Percentiles rank a stretch among this genome's conserved stretches.
Evolutionary conservation across 2,329 filamentous ascomycete genomes (phyloP).

Genomic region (Monosporascus sp.): DNA sequence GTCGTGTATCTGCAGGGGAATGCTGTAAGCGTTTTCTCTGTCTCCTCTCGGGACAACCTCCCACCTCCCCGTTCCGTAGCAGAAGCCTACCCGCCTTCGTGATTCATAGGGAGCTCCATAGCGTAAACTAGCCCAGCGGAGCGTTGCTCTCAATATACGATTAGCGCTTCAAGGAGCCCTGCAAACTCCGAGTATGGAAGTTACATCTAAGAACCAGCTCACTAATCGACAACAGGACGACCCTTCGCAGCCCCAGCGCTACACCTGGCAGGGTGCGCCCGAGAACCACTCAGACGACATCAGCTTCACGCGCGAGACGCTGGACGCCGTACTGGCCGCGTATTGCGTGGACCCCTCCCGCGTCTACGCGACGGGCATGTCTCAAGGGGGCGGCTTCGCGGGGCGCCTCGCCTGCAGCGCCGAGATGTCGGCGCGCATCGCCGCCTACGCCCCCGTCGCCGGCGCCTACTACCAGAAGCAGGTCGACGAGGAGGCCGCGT

Average conservation of each 20-base stretch:
- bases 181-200: too few relatives aligned
- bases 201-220: too few relatives aligned
- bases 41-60: too few relatives aligned
- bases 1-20: slow-evolving; percentile 20
- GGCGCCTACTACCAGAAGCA: slow-evolving; percentile 8
- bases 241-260: neutral
- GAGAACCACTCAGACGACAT: slow-evolving; percentile 8
- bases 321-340: slow-evolving; percentile 15
- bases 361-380: slow-evolving; percentile 12
- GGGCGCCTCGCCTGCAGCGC: slow-evolving; percentile 8
- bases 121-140: too few relatives aligned
- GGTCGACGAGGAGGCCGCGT: slow-evolving; percentile 6
- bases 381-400: slow-evolving; percentile 11
- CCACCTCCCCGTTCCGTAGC: too few relatives aligned
- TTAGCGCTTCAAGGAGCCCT: too few relatives aligned
- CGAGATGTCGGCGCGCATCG: slow-evolving; percentile 1
- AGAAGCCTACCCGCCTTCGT: too few relatives aligned
- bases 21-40: slow-evolving; percentile 15
- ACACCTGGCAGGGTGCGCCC: slow-evolving; percentile 8
- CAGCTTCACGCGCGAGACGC: slow-evolving; percentile 4
- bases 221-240: too few relatives aligned
- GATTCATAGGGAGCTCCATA: too few relatives aligned
- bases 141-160: too few relatives aligned
- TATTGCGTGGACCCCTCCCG: slow-evolving; percentile 9
- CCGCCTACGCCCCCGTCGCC: slow-evolving; percentile 10